Conservation (phyloP, 2,329 filamentous ascomycete species). For the Arthrobotrys musiformis region DNA sequence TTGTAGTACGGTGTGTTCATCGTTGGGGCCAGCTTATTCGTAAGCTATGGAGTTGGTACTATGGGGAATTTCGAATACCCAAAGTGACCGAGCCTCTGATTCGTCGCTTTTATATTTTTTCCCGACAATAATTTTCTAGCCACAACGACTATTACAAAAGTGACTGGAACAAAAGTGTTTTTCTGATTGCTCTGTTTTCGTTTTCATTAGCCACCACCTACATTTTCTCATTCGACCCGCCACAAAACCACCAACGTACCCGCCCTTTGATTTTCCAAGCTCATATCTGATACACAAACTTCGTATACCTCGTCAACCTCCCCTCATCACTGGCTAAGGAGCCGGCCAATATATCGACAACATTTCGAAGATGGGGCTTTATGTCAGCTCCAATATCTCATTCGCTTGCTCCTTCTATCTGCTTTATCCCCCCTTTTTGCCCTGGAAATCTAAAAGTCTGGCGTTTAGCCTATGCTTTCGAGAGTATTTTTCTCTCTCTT, state of each 20-base stretch:
- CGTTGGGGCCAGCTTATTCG: not conserved
- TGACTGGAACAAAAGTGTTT: not conserved
- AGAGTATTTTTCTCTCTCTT: not conserved
- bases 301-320: not conserved
- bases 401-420: not conserved
- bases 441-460: slow-evolving; percentile 43
- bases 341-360: not conserved
- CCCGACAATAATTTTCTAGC: too few species aligned
- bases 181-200: not conserved
- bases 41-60: not conserved
- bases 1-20: slow-evolving; percentile 18
- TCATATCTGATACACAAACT: not conserved
- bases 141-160: too few species aligned
- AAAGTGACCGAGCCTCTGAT: not conserved
- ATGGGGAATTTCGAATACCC: not conserved
- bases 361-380: not conserved
- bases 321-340: not conserved
- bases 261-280: not conserved
- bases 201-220: not conserved
- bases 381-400: not conserved
- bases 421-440: not conserved
- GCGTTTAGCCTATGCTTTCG: slow-evolving; percentile 25
- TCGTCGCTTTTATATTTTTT: not conserved
- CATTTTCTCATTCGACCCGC: not conserved
- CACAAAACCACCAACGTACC: not conserved